phyloP scores from a whole-genome alignment of 2,329 filamentous ascomycete genomes.

The Talaromyces verruculosus region DNA sequence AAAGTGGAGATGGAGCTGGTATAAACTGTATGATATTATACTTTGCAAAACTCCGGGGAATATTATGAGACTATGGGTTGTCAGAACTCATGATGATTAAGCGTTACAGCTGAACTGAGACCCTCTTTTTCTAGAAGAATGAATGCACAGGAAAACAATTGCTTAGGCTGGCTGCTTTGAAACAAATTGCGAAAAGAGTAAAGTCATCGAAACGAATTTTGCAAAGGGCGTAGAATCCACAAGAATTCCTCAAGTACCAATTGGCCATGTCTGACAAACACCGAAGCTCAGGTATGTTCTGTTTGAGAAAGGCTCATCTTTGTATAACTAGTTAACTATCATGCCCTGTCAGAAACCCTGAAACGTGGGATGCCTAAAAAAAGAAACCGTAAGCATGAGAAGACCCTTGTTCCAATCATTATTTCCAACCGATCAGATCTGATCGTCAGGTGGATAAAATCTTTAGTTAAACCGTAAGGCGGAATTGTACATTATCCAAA shows the following conservation, averaged over 20 bases:
- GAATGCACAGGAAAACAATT: neutral
- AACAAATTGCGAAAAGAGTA: neutral
- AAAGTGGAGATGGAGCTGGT: neutral
- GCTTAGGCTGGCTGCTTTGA: neutral
- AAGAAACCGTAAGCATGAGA: neutral
- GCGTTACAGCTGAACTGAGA: neutral
- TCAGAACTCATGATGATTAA: neutral
- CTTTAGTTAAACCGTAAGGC: neutral
- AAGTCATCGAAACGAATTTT: neutral
- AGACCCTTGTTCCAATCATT: neutral
- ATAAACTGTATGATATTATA: neutral
- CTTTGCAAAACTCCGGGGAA: neutral
- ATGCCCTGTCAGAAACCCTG: neutral
- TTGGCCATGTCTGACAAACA: neutral
- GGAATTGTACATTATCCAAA: neutral
- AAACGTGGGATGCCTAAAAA: slow-evolving; percentile 3
- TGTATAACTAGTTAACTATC: neutral
- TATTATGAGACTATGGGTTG: neutral
- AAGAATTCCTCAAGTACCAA: neutral
- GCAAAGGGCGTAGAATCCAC: neutral
- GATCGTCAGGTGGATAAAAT: neutral
- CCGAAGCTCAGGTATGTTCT: neutral
- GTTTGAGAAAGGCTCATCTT: neutral
- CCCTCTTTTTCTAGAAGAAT: neutral
- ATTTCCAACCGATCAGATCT: neutral